Evolutionary conservation across 1,139 yeast genomes (phyloP).

Genomic region (Suhomyces anneliseae): DNA sequence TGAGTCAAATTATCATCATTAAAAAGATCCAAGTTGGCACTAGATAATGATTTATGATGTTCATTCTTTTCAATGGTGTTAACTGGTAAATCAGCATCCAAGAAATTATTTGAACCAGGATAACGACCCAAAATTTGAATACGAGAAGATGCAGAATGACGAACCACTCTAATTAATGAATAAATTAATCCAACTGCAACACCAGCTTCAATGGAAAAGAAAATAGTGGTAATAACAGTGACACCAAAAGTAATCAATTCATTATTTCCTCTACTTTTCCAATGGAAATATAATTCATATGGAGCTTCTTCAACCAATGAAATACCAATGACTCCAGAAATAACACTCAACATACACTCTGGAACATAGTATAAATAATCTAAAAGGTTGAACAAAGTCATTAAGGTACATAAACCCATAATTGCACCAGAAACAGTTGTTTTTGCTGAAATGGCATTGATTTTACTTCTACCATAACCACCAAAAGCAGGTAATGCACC

Average conservation of each 20-base stretch:
- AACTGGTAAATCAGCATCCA: conserved; percentile 65
- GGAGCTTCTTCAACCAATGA: conserved; percentile 87
- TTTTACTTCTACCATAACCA: conserved; percentile 91
- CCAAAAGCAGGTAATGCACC: conserved; percentile 94
- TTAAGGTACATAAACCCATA: conserved; percentile 71
- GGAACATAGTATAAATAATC: conserved; percentile 75
- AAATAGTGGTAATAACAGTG: conserved; percentile 70
- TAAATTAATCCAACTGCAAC: conserved; percentile 82
- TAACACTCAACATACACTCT: conserved; percentile 75
- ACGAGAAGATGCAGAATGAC: conserved; percentile 82
- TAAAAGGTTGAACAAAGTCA: conserved; percentile 63
- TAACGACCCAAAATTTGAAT: conserved; percentile 85
- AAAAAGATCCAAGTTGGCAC: conserved; percentile 31
- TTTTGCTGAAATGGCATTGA: conserved; percentile 81
- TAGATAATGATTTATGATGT: neutral
- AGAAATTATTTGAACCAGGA: conserved; percentile 73
- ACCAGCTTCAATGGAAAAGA: conserved; percentile 87
- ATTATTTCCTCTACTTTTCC: conserved; percentile 69
- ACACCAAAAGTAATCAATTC: conserved; percentile 74
- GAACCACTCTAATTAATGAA: conserved; percentile 76
- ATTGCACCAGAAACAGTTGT: conserved; percentile 82
- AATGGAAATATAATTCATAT: conserved; percentile 70
- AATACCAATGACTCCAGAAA: conserved; percentile 77
- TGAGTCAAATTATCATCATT: conserved; percentile 39
- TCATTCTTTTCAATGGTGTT: neutral